These are phyloP conservation scores for Calonectria ilicicola DNA, from an alignment of 2,329 filamentous ascomycete species.

Conservation along the genomic window DNA sequence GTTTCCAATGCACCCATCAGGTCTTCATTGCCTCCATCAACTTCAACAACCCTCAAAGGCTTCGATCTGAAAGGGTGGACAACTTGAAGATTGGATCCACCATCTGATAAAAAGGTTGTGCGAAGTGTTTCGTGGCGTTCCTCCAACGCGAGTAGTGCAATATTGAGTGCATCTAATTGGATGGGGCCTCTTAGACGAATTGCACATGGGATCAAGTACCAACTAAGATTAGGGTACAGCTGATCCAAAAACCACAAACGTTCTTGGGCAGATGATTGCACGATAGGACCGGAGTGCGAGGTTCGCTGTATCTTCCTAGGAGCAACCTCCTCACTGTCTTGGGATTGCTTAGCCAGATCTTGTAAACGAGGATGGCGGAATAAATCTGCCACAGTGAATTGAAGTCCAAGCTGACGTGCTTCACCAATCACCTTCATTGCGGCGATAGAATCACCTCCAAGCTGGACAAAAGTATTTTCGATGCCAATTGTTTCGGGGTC, in stretches of 20 bases:
- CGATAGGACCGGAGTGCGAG: background rate
- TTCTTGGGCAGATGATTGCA: background rate
- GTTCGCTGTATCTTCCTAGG: background rate
- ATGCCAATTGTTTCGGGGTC: constrained; percentile 49
- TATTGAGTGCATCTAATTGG: background rate
- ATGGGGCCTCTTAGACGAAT: background rate
- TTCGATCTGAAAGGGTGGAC: background rate
- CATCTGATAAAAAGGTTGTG: background rate
- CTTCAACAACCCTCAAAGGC: background rate
- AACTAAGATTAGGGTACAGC: background rate
- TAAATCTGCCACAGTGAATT: constrained; percentile 25
- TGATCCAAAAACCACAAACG: background rate
- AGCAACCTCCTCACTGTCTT: background rate
- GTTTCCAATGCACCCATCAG: background rate
- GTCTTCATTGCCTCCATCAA: background rate
- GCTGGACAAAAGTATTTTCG: constrained; percentile 61
- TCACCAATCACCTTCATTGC: constrained; percentile 59
- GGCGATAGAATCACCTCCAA: constrained; percentile 64
- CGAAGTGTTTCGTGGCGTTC: background rate
- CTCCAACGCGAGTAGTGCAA: background rate
- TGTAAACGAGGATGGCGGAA: constrained; percentile 13
- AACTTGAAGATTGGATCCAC: background rate
- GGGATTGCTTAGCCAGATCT: background rate
- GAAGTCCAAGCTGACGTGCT: constrained; percentile 17
- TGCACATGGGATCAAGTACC: background rate